Evolutionary conservation across 2,329 filamentous ascomycete genomes (phyloP), one percentile per base, ranked within the genome.

Genomic region (Fusarium sarcochroum): DNA sequence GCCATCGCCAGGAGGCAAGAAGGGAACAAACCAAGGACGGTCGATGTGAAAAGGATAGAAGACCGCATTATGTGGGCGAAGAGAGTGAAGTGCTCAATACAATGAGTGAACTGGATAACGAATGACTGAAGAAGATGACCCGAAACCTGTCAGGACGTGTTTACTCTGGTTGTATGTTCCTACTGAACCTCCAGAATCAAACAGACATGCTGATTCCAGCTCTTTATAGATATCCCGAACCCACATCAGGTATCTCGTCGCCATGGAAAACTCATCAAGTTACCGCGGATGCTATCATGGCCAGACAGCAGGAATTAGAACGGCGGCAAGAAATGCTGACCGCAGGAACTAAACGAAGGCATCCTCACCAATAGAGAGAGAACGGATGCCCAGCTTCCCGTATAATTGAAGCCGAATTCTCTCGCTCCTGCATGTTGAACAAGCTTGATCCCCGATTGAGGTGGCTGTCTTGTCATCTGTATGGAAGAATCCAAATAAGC

Each of bases 1-100:
- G 30, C 27, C 37, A 55, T 56, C 14, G 44, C 53, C 21, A 27
- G 32, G 44, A 56, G 20, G 20, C 44, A 48, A 25, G 44, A 48
- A 15, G 44, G 25, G 7, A 41, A 40, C 18, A 56, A 25, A 32
- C 35, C 53, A 25, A 56, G 25, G 20, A 56, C 11, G 14, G 25
- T 37, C 23, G 44, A 48, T 18, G n/a, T 17, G 18, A 49, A 6
- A n/a, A 56, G n/a, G 17, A 49, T 25, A 20, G 44, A 30, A 30
- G 27, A 25, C 10, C 7, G 35, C 53, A 56, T 56, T 8, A 41
- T 34, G 44, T 34, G 10, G 13, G 11, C 15, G 48, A 21, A 10
- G 20, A 30, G 25, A 55, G 34, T 38, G 20, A 30, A 23, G 34
- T 20, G 15, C 17, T n/a, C n/a, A 20, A 17, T 34, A 14, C 7